phyloP scores from a whole-genome alignment of 2,329 filamentous ascomycete genomes.

The Zasmidium angulare region DNA sequence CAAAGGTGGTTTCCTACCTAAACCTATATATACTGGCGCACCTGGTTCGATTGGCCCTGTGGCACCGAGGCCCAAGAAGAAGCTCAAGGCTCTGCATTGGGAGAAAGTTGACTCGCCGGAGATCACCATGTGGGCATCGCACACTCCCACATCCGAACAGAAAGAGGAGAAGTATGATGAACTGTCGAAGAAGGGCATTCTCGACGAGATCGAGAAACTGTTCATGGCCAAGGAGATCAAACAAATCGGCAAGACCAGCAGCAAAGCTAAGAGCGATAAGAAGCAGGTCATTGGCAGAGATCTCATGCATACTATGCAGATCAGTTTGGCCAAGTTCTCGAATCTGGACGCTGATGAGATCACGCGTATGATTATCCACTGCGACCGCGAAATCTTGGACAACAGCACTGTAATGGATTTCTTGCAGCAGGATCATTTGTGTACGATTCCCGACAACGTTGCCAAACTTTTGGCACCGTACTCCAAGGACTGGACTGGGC shows the following conservation, averaged over 20 bases:
- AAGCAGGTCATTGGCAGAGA: conserved; percentile 95
- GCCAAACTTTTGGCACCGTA: conserved; percentile 92
- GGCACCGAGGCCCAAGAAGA: conserved; percentile 92
- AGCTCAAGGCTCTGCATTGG: conserved; percentile 98
- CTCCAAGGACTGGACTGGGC: conserved; percentile 92
- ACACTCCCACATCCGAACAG: conserved; percentile 79
- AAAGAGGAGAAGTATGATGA: conserved; percentile 96
- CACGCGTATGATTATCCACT: conserved; percentile 91
- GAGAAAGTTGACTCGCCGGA: conserved; percentile 94
- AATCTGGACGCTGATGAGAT: conserved; percentile 78
- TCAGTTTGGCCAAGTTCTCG: conserved; percentile 92
- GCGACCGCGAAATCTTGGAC: conserved; percentile 83
- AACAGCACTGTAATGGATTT: conserved; percentile 96
- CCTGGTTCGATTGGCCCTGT: conserved; percentile 67
- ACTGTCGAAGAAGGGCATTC: conserved; percentile 87
- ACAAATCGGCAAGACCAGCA: conserved; percentile 65
- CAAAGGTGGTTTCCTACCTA: conserved; percentile 71
- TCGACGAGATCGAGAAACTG: conserved; percentile 95
- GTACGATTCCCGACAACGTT: conserved; percentile 86
- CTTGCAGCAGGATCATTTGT: conserved; percentile 86
- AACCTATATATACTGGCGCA: conserved; percentile 57
- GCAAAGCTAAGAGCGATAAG: conserved; percentile 82
- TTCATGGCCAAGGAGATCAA: conserved; percentile 98
- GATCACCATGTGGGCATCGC: conserved; percentile 88
- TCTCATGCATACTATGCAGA: conserved; percentile 86